A percentile compares a stretch with the other conserved stretches of the same genome.
Conservation (phyloP, 495 filamentous ascomycete genomes). For the Sordaria brevicollis region DNA sequence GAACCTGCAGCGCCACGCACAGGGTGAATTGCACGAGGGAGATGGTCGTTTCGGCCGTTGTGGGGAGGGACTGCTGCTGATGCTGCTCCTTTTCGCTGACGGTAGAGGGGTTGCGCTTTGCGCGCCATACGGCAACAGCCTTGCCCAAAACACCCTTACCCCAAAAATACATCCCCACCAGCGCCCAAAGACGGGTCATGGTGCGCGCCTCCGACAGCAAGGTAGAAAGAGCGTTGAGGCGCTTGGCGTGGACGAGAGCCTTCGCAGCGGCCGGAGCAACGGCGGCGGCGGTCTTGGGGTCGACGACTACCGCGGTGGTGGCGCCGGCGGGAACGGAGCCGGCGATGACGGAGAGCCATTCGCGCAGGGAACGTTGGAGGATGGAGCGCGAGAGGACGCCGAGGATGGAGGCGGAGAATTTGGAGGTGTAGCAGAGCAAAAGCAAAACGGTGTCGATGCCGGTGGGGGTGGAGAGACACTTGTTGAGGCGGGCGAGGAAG, state of each 20-base stretch:
- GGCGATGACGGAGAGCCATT: constrained; percentile 30
- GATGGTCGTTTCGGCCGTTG: constrained; percentile 39
- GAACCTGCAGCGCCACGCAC: constrained; percentile 58
- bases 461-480: constrained; percentile 45
- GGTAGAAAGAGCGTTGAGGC: constrained; percentile 38
- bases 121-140: constrained; percentile 5
- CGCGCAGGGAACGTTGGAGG: constrained; percentile 25
- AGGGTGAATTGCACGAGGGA: constrained; percentile 57
- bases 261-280: constrained; percentile 21
- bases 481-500: constrained; percentile 41
- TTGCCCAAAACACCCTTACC: constrained; percentile 41
- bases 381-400: constrained; percentile 22
- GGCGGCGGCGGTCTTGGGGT: constrained; percentile 12
- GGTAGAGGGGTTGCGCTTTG: not conserved
- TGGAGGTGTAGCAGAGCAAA: constrained; percentile 54
- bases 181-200: constrained; percentile 67
- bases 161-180: constrained; percentile 71
- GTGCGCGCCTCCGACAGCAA: constrained; percentile 56
- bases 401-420: constrained; percentile 36
- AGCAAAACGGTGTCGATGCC: constrained; percentile 53
- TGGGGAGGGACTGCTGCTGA: constrained; percentile 1
- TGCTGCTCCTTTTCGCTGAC: constrained; percentile 5
- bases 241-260: constrained; percentile 29
- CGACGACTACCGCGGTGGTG: constrained; percentile 21
- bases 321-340: constrained; percentile 24